Conservation (phyloP, 2,329 filamentous ascomycete genomes). For the Fusarium sp. region DNA sequence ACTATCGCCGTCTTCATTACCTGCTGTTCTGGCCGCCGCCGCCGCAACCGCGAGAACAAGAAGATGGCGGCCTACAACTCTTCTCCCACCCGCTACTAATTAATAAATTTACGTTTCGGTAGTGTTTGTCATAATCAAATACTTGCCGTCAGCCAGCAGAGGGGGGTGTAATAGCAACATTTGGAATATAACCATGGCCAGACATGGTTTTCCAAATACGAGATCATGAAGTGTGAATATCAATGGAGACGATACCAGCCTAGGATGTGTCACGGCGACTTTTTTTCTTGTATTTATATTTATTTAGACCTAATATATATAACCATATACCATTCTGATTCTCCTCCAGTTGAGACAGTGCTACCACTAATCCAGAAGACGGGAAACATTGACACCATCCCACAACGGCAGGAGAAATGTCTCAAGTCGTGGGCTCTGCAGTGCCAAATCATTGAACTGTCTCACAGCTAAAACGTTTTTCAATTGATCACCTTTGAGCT, state of each 20-base stretch:
- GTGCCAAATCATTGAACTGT: slow-evolving; percentile 47
- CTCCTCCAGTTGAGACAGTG: background rate
- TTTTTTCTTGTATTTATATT: slow-evolving; percentile 7
- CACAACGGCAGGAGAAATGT: slow-evolving; percentile 53
- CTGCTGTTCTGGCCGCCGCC: slow-evolving; percentile 63
- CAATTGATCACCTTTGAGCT: slow-evolving; percentile 29
- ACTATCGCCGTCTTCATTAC: slow-evolving; percentile 67
- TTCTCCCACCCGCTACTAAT: slow-evolving; percentile 28
- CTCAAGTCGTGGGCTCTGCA: slow-evolving; percentile 49
- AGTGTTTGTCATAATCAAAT: background rate
- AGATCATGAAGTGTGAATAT: slow-evolving; percentile 23
- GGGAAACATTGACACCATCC: slow-evolving; percentile 52
- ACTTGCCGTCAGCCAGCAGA: background rate
- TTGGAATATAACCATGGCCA: slow-evolving; percentile 12
- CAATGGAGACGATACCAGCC: slow-evolving; percentile 12
- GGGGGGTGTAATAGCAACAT: slow-evolving; percentile 14
- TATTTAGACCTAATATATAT: slow-evolving; percentile 7
- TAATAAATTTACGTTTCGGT: background rate
- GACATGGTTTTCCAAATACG: slow-evolving; percentile 13
- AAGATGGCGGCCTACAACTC: slow-evolving; percentile 42
- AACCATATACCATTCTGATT: background rate
- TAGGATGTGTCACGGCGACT: background rate
- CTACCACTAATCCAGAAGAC: slow-evolving; percentile 47
- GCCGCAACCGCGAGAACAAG: slow-evolving; percentile 39
- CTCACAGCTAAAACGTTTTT: slow-evolving; percentile 42